These are phyloP conservation scores for Penicillium parvum DNA, from an alignment of 495 filamentous ascomycete genomes.

Conservation along the genomic window DNA sequence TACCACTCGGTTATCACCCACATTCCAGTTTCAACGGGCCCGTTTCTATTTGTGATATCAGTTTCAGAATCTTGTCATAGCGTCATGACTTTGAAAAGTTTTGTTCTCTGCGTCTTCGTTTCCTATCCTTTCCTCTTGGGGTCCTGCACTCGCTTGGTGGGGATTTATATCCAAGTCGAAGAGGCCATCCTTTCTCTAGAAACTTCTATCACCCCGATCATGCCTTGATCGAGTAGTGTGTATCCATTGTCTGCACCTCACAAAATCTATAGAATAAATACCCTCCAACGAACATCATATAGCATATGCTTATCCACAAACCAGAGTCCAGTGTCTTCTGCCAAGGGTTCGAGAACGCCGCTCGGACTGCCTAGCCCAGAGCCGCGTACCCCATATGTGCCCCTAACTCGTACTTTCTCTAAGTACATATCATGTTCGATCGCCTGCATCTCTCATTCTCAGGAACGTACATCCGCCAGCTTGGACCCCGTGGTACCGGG, in stretches of 20 bases:
- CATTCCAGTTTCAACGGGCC: slow-evolving; percentile 15
- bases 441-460: slow-evolving; percentile 12
- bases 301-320: too few species aligned
- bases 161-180: too few species aligned
- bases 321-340: too few species aligned
- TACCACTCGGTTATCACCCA: slow-evolving; percentile 4
- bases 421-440: slow-evolving; percentile 1
- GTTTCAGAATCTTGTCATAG: slow-evolving; percentile 5
- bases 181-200: too few species aligned
- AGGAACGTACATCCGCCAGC: not conserved
- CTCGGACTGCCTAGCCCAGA: slow-evolving; percentile 8
- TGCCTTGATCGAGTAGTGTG: not conserved
- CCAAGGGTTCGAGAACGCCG: slow-evolving; percentile 6
- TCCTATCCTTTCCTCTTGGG: not conserved
- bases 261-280: too few species aligned
- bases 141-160: too few species aligned
- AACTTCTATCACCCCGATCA: not conserved
- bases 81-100: not conserved
- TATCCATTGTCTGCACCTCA: too few species aligned
- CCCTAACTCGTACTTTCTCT: not conserved
- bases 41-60: slow-evolving; percentile 7
- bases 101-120: not conserved
- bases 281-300: not conserved
- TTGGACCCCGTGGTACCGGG: not conserved
- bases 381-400: slow-evolving; percentile 6